These are phyloP conservation scores for Nannochloropsis gaditana DNA, from an alignment of 108 stramenopile species.

Conservation along the genomic window DNA sequence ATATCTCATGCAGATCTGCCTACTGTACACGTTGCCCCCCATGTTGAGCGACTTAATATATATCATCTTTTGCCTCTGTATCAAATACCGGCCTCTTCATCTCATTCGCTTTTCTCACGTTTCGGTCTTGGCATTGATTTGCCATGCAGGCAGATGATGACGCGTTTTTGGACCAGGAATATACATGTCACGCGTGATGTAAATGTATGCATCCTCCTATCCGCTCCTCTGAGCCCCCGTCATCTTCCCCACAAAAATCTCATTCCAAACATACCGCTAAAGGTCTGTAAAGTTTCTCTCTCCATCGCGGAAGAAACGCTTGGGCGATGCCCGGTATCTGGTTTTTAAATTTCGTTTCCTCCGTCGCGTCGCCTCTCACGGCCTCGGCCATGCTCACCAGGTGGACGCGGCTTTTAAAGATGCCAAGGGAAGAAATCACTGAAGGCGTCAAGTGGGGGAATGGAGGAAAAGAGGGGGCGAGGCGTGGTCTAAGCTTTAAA, in stretches of 20 bases:
- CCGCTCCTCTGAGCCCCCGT: background rate
- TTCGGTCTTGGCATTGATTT: background rate
- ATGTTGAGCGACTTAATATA: no score
- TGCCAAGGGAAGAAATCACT: background rate
- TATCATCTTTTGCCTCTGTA: background rate
- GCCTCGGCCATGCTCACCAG: slow-evolving; percentile 15
- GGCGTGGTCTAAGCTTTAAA: no score
- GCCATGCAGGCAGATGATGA: background rate
- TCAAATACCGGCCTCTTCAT: background rate
- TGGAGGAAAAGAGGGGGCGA: background rate
- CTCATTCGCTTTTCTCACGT: background rate
- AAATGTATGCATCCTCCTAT: background rate
- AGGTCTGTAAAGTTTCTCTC: background rate
- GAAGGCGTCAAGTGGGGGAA: background rate
- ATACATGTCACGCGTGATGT: background rate
- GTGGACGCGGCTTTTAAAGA: background rate
- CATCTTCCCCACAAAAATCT: background rate
- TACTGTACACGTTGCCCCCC: background rate
- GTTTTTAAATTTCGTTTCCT: background rate
- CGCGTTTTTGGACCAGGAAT: no score
- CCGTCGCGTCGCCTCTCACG: background rate
- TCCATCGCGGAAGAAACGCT: background rate
- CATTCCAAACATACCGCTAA: background rate
- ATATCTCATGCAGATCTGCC: background rate
- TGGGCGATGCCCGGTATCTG: background rate